Conservation (phyloP, 768 basidiomycete species). For the Agaricus sinodeliciosus region DNA sequence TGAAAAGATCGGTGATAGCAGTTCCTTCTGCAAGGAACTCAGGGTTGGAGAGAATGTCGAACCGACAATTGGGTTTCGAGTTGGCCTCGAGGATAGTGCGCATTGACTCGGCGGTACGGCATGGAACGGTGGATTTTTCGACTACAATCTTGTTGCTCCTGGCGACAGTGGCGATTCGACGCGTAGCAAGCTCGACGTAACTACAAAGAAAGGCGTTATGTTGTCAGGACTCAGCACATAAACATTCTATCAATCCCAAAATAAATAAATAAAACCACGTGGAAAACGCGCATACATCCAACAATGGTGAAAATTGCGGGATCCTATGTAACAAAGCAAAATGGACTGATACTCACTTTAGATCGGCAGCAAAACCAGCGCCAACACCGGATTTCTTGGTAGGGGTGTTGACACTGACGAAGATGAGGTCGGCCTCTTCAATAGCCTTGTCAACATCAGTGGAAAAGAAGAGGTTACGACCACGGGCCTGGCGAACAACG, state of each 20-base stretch:
- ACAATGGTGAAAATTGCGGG: neutral
- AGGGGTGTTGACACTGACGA: constrained; percentile 97
- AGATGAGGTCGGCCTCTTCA: constrained; percentile 93
- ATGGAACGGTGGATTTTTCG: constrained; percentile 98
- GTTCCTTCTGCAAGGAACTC: constrained; percentile 99
- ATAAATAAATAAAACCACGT: too few species aligned
- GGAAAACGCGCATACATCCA: too few species aligned
- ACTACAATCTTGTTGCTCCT: constrained; percentile 95
- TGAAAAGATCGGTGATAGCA: constrained; percentile 83
- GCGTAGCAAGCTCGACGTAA: constrained; percentile 95
- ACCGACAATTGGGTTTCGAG: constrained; percentile 83
- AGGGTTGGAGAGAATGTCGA: constrained; percentile 98
- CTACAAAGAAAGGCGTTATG: constrained; percentile 32
- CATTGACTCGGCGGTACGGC: constrained; percentile 98
- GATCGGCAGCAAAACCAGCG: constrained; percentile 96
- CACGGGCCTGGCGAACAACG: constrained; percentile 82
- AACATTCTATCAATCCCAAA: constrained; percentile 6
- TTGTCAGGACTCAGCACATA: constrained; percentile 8
- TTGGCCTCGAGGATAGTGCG: constrained; percentile 98
- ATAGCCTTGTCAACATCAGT: constrained; percentile 93
- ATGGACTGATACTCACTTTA: constrained; percentile 62
- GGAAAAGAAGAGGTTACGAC: constrained; percentile 95
- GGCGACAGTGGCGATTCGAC: constrained; percentile 90
- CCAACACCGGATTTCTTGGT: constrained; percentile 98
- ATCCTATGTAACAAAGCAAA: neutral